Conservation (phyloP, 139 green algal genomes). For the Zygnema circumcarinatum region DNA sequence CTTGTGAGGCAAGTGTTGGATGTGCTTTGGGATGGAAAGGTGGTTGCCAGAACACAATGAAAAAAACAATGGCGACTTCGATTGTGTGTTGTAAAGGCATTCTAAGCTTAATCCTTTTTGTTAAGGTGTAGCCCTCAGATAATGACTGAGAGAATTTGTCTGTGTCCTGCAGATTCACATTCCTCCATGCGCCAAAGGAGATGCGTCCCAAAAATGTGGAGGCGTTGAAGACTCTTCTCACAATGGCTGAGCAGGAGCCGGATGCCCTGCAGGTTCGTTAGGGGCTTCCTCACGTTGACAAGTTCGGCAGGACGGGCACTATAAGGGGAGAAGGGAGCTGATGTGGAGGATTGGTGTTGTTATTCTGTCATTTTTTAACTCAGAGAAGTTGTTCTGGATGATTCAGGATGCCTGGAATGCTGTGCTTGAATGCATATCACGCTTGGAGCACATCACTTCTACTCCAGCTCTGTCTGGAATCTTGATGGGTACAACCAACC, state of each 20-base stretch:
- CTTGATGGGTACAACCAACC: conserved; percentile 28
- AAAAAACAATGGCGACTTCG: too few species aligned
- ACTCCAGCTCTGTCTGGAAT: conserved; percentile 30
- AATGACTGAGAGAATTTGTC: too few species aligned
- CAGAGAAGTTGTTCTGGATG: neutral
- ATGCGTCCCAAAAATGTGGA: conserved; percentile 84
- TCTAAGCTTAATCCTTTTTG: too few species aligned
- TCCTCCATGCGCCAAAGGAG: conserved; percentile 71
- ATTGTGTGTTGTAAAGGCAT: too few species aligned
- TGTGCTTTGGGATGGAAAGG: too few species aligned
- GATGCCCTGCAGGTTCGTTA: conserved; percentile 27
- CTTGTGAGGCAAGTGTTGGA: conserved; percentile 60
- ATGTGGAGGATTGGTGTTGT: too few species aligned
- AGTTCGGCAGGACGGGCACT: too few species aligned
- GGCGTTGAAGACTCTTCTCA: conserved; percentile 46
- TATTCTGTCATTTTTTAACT: neutral
- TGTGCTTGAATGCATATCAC: conserved; percentile 53
- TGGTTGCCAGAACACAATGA: too few species aligned
- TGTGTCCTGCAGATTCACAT: conserved; percentile 71
- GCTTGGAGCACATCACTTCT: conserved; percentile 48
- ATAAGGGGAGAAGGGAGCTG: too few species aligned
- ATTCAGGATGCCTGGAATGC: conserved; percentile 54
- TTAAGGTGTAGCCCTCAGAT: too few species aligned
- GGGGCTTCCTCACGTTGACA: too few species aligned
- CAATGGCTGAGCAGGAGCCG: conserved; percentile 43